Conservation (phyloP, 1,139 yeast genomes). For the Saccharomyces hybrid region DNA sequence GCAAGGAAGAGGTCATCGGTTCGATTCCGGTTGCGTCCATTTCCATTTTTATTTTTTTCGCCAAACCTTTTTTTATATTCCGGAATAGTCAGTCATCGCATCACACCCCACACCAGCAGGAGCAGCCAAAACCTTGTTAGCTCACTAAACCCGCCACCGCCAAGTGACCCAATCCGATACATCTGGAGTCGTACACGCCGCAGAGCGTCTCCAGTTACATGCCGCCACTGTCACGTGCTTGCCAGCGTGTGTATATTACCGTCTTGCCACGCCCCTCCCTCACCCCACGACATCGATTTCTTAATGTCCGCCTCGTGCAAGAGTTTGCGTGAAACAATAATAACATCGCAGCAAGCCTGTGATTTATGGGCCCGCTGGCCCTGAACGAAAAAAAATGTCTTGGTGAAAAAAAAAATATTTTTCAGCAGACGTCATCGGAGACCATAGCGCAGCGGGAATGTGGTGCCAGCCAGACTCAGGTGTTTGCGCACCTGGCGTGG, state of each 20-base stretch:
- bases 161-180: too few relatives aligned
- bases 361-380: not conserved
- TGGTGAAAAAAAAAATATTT: not conserved
- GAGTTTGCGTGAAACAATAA: not conserved
- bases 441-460: not conserved
- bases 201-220: too few relatives aligned
- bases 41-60: too few relatives aligned
- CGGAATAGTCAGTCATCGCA: not conserved
- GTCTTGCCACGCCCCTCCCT: too few relatives aligned
- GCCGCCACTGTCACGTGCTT: too few relatives aligned
- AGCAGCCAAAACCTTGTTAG: too few relatives aligned
- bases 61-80: not conserved
- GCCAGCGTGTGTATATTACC: too few relatives aligned
- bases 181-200: too few relatives aligned
- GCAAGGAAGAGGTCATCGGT: conserved; percentile 32
- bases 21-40: conserved; percentile 31
- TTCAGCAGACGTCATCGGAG: not conserved
- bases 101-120: not conserved
- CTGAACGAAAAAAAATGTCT: not conserved
- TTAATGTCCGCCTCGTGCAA: too few relatives aligned
- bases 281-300: not conserved
- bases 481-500: not conserved
- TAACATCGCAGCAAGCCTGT: not conserved
- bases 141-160: too few relatives aligned
- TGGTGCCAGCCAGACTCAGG: not conserved